phyloP scores from a whole-genome alignment of 257 asterid genomes.

The Solanum medicagineum region DNA sequence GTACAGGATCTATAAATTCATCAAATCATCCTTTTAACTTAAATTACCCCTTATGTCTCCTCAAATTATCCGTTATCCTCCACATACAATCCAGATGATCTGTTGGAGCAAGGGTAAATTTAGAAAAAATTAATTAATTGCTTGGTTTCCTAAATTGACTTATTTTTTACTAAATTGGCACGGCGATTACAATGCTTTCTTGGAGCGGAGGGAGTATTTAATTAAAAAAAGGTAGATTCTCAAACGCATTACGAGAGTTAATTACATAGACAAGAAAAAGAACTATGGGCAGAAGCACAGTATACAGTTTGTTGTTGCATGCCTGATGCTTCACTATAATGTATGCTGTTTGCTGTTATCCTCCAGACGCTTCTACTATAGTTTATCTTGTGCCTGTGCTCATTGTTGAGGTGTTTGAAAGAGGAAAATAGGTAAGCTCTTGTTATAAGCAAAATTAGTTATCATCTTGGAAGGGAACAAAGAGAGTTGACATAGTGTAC shows the following conservation, averaged over 20 bases:
- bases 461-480: neutral
- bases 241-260: neutral
- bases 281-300: neutral
- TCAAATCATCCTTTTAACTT: neutral
- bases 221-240: neutral
- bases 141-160: neutral
- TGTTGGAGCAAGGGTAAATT: neutral
- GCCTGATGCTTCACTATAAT: neutral
- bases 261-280: neutral
- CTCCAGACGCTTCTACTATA: neutral
- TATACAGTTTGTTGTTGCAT: neutral
- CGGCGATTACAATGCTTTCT: neutral
- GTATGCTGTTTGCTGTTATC: neutral
- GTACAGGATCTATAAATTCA: neutral
- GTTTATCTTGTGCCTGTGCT: neutral
- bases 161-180: neutral
- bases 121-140: neutral
- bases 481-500: neutral
- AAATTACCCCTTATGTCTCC: neutral
- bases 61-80: neutral
- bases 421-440: neutral
- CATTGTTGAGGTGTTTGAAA: neutral
- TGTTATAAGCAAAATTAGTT: neutral
- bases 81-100: neutral
- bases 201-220: neutral